phyloP scores from a whole-genome alignment of 148 eudicot species.

The Selenicereus undatus region DNA sequence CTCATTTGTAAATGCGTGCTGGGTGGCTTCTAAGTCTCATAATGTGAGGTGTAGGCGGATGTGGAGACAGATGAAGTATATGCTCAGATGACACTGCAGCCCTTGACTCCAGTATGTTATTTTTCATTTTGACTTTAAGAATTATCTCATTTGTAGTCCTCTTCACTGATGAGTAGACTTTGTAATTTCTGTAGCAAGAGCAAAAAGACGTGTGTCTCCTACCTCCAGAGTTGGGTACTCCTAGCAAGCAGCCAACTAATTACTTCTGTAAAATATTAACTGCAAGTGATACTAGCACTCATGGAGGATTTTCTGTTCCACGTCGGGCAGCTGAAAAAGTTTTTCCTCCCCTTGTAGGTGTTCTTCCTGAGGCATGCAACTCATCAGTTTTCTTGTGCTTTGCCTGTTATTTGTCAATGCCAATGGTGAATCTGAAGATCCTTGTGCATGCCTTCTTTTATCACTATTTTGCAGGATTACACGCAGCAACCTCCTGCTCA shows the following conservation, averaged over 20 bases:
- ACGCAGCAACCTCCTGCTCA: constrained; percentile 68
- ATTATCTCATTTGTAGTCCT: constrained; percentile 2
- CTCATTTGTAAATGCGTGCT: not conserved
- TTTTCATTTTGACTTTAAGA: constrained; percentile 1
- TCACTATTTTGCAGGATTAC: constrained; percentile 44
- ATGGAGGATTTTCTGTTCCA: constrained; percentile 81
- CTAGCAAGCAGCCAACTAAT: constrained; percentile 69
- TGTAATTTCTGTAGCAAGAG: constrained; percentile 45
- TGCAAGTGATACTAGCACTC: constrained; percentile 79
- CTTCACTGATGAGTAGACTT: constrained; percentile 11
- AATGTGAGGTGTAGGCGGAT: constrained; percentile 40
- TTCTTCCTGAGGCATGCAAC: not conserved
- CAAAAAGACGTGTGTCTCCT: constrained; percentile 58
- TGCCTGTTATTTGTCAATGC: not conserved
- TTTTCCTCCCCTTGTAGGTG: constrained; percentile 66
- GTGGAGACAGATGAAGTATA: constrained; percentile 50
- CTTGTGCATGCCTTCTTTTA: constrained; percentile 8
- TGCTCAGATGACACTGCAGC: constrained; percentile 73
- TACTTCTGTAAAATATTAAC: constrained; percentile 74
- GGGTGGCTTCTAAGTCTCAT: constrained; percentile 16
- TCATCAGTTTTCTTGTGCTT: not conserved
- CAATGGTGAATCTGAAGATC: constrained; percentile 9
- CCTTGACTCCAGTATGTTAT: constrained; percentile 49
- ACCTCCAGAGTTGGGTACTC: constrained; percentile 56
- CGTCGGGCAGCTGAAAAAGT: constrained; percentile 85